A percentile compares a stretch with the other conserved stretches of the same genome.
Evolutionary conservation across 768 basidiomycete genomes (phyloP).

Genomic region (Gloeopeniophorella convolvens): DNA sequence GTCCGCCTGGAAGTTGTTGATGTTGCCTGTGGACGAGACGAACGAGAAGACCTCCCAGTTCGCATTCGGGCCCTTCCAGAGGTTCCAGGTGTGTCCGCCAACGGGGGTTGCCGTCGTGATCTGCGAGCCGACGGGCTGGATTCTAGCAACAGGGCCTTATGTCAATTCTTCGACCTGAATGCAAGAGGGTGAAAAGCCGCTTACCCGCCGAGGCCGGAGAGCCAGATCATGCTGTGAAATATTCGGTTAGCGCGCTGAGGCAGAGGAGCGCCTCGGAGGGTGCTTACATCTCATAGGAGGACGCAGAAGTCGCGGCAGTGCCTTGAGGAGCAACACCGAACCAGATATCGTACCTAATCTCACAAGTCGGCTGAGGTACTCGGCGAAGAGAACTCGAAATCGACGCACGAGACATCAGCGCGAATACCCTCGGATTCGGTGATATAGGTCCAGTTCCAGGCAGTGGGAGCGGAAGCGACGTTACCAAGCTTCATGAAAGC

Average conservation of each 20-base stretch:
- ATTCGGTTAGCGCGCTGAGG: too few species aligned
- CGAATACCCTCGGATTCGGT: conserved; percentile 39
- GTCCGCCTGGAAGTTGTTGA: conserved; percentile 46
- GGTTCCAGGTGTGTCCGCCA: conserved; percentile 47
- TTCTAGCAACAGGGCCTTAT: conserved; percentile 34
- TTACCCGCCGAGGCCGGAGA: too few species aligned
- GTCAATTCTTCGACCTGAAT: too few species aligned
- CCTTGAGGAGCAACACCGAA: conserved; percentile 38
- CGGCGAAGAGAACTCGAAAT: neutral
- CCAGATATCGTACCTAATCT: conserved; percentile 48
- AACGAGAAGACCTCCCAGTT: conserved; percentile 56
- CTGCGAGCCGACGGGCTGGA: conserved; percentile 49
- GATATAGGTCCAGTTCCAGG: conserved; percentile 46
- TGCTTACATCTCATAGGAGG: conserved; percentile 48
- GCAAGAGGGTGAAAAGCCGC: too few species aligned
- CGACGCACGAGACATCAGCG: conserved; percentile 45
- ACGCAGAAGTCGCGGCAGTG: conserved; percentile 39
- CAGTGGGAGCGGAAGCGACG: conserved; percentile 42
- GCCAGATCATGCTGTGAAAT: conserved; percentile 50
- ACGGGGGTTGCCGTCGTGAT: conserved; percentile 35
- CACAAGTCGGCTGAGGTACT: neutral
- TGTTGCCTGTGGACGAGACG: conserved; percentile 40
- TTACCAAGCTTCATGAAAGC: too few species aligned
- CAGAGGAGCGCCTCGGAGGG: too few species aligned
- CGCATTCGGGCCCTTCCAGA: conserved; percentile 48